phyloP scores from a whole-genome alignment of 129 eudicot species.

The Flaveria robusta region DNA sequence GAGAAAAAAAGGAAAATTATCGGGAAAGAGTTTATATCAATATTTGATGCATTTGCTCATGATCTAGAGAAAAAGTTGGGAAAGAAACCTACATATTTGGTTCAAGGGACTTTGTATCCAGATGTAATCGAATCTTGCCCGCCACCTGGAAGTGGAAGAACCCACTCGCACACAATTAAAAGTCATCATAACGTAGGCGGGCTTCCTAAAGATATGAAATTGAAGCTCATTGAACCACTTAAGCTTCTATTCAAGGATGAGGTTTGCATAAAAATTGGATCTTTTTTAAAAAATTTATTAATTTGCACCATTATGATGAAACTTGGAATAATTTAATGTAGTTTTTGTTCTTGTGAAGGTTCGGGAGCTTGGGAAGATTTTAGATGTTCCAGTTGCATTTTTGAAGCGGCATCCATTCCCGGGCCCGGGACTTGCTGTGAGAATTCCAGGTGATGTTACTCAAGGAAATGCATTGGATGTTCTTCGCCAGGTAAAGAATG shows the following conservation, averaged over 20 bases:
- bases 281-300: too few relatives aligned
- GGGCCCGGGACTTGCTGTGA: constrained; percentile 91
- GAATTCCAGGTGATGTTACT: constrained; percentile 85
- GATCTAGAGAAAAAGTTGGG: too few relatives aligned
- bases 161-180: constrained; percentile 96
- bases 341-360: constrained; percentile 46
- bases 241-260: constrained; percentile 88
- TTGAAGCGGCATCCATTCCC: constrained; percentile 93
- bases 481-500: constrained; percentile 67
- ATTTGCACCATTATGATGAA: background rate
- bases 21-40: constrained; percentile 77
- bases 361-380: constrained; percentile 79
- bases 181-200: constrained; percentile 98
- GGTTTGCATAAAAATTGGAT: constrained; percentile 41
- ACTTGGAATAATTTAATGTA: background rate
- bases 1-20: constrained; percentile 83
- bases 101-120: constrained; percentile 94
- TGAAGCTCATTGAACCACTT: constrained; percentile 93
- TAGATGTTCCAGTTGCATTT: constrained; percentile 70
- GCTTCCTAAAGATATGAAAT: constrained; percentile 93
- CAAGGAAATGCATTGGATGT: constrained; percentile 75
- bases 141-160: constrained; percentile 88
- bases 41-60: constrained; percentile 86
- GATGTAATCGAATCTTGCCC: constrained; percentile 96
- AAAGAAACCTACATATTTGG: too few relatives aligned